Evolutionary conservation across 768 basidiomycete genomes (phyloP), one percentile per base, ranked within the genome.

Genomic region (Rhodotorula taiwanensis): DNA sequence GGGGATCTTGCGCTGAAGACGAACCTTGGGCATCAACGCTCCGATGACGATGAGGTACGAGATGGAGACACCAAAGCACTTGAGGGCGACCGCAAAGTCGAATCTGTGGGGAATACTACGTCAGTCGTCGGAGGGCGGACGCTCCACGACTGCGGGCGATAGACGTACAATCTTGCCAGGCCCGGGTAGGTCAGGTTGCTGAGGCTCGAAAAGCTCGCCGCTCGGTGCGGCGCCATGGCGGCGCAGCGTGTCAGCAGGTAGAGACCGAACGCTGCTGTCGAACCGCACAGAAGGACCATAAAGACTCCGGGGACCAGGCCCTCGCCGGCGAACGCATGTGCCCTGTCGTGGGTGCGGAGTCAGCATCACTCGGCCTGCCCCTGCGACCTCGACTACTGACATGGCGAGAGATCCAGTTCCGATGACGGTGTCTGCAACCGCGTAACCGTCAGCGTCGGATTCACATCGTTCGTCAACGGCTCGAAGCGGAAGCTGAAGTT

Each of bases 291-390:
- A 16, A 85, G 68, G 71, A 94, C 95, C 30, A 90, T 93, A 23
- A 95, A 67, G 57, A 94, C 83, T 14, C 94, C 94, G 9, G 92
- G 93, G 59, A 97, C 81, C 50, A 97, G 75, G 5, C 94, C 94
- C 55, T 85, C 84, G 9, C 90, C 87, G 6, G 93, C 89, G 81
- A 97, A 84, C 25, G 89, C 89, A n/a, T 66, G 60, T 0, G 70
- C 67, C 58, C 53, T 67, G 60, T 10, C n/a, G 27, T 25, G 13
- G 23, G 50, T 2, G 21, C 31, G 31, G 25, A 16, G 13, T 15
- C 3, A 10, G n/a, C n/a, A n/a, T n/a, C n/a, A n/a, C n/a, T n/a
- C n/a, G n/a, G n/a, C n/a, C n/a, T n/a, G n/a, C n/a, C n/a, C n/a
- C n/a, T n/a, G n/a, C n/a, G n/a, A n/a, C n/a, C n/a, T 15, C 52